These are phyloP conservation scores for Colletotrichum australisinense DNA, from an alignment of 2,329 filamentous ascomycete genomes.

Conservation along the genomic window DNA sequence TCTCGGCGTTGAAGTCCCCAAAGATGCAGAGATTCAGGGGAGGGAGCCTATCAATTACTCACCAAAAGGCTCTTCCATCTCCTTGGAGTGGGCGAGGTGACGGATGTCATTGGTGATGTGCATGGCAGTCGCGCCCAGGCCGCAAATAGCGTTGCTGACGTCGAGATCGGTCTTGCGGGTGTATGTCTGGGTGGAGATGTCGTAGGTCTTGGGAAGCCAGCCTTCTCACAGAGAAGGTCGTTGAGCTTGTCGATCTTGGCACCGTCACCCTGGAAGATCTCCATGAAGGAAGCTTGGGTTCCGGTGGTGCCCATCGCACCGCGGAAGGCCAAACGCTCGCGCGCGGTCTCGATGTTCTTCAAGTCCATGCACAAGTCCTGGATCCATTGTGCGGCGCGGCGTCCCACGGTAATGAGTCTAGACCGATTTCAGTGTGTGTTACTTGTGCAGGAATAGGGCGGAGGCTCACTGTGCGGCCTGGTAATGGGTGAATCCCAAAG, in stretches of 20 bases:
- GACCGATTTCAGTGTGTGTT: not conserved
- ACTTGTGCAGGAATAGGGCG: not conserved
- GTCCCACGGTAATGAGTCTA: constrained; percentile 68
- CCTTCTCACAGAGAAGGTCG: constrained; percentile 64
- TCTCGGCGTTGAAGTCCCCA: too few relatives aligned
- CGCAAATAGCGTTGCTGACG: constrained; percentile 83
- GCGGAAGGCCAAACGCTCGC: constrained; percentile 78
- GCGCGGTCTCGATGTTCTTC: constrained; percentile 76
- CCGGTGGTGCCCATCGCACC: constrained; percentile 77
- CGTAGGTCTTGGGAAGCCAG: constrained; percentile 63
- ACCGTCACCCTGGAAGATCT: constrained; percentile 60
- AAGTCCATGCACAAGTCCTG: constrained; percentile 78
- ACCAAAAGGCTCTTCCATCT: constrained; percentile 84
- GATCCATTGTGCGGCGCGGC: constrained; percentile 77
- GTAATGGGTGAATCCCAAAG: constrained; percentile 61
- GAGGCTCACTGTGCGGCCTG: constrained; percentile 44
- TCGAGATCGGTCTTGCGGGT: constrained; percentile 85
- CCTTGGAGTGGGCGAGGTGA: constrained; percentile 80
- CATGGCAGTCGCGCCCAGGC: constrained; percentile 79
- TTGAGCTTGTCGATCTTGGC: constrained; percentile 66
- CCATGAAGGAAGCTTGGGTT: constrained; percentile 82
- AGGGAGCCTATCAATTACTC: not conserved
- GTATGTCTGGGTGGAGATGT: constrained; percentile 72
- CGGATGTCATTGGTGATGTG: constrained; percentile 81
- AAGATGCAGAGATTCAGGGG: not conserved